Conservation (phyloP, 1,284 basidiomycete genomes). For the Schizopora paradoxa region DNA sequence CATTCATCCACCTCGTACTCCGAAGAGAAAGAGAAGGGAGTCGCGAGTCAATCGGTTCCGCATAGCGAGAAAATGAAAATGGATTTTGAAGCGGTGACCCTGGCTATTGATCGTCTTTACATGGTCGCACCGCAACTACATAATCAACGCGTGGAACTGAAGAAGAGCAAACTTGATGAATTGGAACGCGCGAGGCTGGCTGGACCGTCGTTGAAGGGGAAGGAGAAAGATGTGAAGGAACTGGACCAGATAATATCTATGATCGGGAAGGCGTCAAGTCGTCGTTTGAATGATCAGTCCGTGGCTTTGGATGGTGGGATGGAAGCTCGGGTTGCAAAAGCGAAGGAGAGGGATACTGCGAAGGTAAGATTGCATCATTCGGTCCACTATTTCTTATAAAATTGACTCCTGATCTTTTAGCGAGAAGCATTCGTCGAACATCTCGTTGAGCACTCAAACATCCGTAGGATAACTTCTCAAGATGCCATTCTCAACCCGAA, state of each 20-base stretch:
- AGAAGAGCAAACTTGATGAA: slow-evolving; percentile 56
- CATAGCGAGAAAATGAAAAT: slow-evolving; percentile 65
- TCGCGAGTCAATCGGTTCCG: slow-evolving; percentile 7
- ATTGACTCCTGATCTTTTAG: slow-evolving; percentile 32
- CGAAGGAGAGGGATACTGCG: slow-evolving; percentile 48
- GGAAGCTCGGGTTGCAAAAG: slow-evolving; percentile 45
- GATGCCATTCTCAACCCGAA: slow-evolving; percentile 46
- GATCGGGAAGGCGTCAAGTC: slow-evolving; percentile 64
- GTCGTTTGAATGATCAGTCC: slow-evolving; percentile 62
- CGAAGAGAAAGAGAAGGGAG: slow-evolving; percentile 14
- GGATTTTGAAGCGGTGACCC: slow-evolving; percentile 78
- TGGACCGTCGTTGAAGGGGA: slow-evolving; percentile 25
- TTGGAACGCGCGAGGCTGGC: slow-evolving; percentile 54
- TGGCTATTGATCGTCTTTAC: slow-evolving; percentile 84
- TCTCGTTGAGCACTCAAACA: slow-evolving; percentile 58
- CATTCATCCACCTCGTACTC: neutral
- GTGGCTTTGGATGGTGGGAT: slow-evolving; percentile 58
- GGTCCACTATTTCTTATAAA: no score
- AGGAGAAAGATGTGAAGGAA: slow-evolving; percentile 44
- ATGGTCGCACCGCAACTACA: slow-evolving; percentile 77
- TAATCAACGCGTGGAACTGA: slow-evolving; percentile 82
- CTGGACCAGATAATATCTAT: slow-evolving; percentile 68
- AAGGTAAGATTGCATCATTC: slow-evolving; percentile 45
- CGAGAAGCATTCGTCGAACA: slow-evolving; percentile 67
- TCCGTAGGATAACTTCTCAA: slow-evolving; percentile 64